Evolutionary conservation across 441 rosid genomes (phyloP), one percentile per base, ranked within the genome.

Genomic region (Lepidium campestre): DNA sequence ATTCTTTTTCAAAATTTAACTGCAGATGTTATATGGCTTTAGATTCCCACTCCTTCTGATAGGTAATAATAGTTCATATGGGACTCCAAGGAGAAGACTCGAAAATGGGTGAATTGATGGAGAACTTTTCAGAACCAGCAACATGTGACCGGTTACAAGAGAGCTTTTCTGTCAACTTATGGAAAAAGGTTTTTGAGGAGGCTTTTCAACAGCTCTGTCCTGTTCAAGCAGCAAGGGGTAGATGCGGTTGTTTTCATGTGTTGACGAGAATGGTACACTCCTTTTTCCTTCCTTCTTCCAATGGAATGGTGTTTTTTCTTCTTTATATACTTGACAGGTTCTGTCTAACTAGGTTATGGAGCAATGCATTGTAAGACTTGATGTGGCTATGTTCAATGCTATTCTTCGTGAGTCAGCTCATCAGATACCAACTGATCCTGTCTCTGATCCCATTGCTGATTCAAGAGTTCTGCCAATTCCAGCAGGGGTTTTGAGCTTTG

Each of bases 301-400:
- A 15, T 15, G 45, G 64, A 36, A 46, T 61, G 75, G 35, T 34
- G 10, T 11, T 52, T 59, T 59, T 7, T 52, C 14, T 36, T 40
- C 34, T 60, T 62, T 31, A 54, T 18, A 29, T 50, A 44, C 57
- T 25, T 75, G 55, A 68, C 27, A 4, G 68, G 40, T 62, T 65
- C 6, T 49, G 62, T 74, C 62, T 72, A 35, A 62, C 57, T 76
- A 93, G 98, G 90, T 87, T 27, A 87, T 91, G 90, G 91, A 86
- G 61, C 91, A 86, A 53, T 93, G 97, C 74, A 69, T 87, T 41
- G 80, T 75, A 23, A 81, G 97, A 76, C 78, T 93, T 68, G 98
- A 93, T 75, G 95, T 93, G 13, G 97, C 97, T 55, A 90, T 93
- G 87, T 93, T 91, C 77, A 93, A 93, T 81, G 96, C 93, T 60